phyloP scores from a whole-genome alignment of 2,329 filamentous ascomycete species.

The Monilinia vaccinii-corymbosi region DNA sequence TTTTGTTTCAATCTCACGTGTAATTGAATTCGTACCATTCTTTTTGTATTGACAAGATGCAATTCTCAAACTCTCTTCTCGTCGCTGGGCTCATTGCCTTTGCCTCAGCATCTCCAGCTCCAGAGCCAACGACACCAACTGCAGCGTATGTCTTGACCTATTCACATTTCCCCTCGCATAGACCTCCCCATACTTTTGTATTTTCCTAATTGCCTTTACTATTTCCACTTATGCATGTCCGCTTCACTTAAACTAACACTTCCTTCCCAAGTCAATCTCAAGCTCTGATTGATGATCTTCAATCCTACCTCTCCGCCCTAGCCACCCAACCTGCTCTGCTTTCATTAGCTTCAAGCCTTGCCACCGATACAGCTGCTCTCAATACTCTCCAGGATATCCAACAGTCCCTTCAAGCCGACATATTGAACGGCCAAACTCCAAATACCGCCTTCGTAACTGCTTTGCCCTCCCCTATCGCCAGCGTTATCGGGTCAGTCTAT shows the following conservation, averaged over 20 bases:
- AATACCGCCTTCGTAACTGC: conserved; percentile 1
- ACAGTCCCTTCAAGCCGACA: not conserved
- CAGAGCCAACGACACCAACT: not conserved
- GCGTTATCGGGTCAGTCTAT: conserved; percentile 8
- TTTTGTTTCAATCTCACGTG: not conserved
- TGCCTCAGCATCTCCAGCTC: conserved; percentile 6
- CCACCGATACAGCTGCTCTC: conserved; percentile 8
- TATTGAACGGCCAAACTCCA: not conserved
- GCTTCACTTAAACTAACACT: not conserved
- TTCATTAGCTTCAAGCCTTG: conserved; percentile 6
- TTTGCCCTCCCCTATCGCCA: conserved; percentile 8
- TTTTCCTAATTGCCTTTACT: not conserved
- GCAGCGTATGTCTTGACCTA: conserved; percentile 5
- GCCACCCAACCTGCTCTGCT: conserved; percentile 8
- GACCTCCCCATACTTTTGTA: no score
- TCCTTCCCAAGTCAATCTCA: conserved; percentile 4
- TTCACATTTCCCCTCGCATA: not conserved
- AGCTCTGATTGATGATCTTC: conserved; percentile 2
- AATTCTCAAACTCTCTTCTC: not conserved
- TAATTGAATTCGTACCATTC: not conserved
- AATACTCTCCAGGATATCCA: conserved; percentile 2
- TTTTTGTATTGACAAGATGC: not conserved
- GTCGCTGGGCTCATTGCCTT: conserved; percentile 5
- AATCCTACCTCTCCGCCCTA: conserved; percentile 3
- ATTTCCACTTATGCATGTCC: not conserved